A percentile compares a stretch with the other conserved stretches of the same genome.
Conservation (phyloP, 2,329 filamentous ascomycete species). For the Botrytis porri region DNA sequence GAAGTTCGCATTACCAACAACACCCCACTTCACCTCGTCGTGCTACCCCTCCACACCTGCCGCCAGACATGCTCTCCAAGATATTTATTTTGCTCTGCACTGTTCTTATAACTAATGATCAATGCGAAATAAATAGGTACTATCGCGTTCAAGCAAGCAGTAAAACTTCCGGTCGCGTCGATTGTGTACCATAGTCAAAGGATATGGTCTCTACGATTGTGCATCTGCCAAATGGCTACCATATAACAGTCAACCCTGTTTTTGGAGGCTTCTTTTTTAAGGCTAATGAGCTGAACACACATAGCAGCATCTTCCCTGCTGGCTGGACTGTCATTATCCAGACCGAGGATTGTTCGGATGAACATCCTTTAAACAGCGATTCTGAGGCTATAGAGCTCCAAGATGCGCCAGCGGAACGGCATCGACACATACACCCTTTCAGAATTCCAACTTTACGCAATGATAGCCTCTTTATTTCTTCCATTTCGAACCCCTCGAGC, state of each 20-base stretch:
- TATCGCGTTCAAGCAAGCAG: background rate
- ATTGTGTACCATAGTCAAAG: background rate
- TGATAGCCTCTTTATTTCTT: slow-evolving; percentile 88
- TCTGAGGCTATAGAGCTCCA: slow-evolving; percentile 35
- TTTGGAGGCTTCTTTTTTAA: slow-evolving; percentile 94
- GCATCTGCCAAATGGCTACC: slow-evolving; percentile 84
- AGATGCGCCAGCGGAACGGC: slow-evolving; percentile 31
- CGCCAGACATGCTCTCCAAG: background rate
- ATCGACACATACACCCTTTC: slow-evolving; percentile 60
- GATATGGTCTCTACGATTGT: slow-evolving; percentile 44
- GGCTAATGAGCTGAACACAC: slow-evolving; percentile 67
- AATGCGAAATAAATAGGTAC: background rate
- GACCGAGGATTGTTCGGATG: slow-evolving; percentile 49
- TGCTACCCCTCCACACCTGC: background rate
- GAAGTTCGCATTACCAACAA: slow-evolving; percentile 5
- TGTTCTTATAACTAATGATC: background rate
- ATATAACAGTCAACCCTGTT: slow-evolving; percentile 75
- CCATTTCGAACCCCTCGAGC: slow-evolving; percentile 78
- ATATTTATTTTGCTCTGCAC: background rate
- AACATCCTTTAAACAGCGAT: slow-evolving; percentile 35
- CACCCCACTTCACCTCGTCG: background rate
- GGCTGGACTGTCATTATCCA: slow-evolving; percentile 90
- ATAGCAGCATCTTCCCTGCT: slow-evolving; percentile 70
- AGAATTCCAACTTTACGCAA: slow-evolving; percentile 69
- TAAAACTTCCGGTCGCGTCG: background rate